These are phyloP conservation scores for Mangifera indica DNA, from an alignment of 345 rosid species.

Conservation along the genomic window DNA sequence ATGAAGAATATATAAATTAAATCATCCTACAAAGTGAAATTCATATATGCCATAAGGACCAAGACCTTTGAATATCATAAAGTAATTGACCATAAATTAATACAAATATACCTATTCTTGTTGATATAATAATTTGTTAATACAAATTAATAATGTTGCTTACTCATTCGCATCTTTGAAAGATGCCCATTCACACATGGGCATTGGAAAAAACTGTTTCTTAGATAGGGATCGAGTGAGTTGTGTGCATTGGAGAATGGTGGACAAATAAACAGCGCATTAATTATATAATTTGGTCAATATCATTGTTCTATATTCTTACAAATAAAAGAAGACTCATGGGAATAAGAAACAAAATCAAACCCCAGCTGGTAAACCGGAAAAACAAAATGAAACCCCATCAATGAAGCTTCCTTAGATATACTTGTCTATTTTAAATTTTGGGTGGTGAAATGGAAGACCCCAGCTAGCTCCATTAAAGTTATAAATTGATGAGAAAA, in stretches of 20 bases:
- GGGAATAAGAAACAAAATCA: too few relatives aligned
- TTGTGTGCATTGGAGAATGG: constrained; percentile 1
- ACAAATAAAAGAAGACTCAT: constrained; percentile 12
- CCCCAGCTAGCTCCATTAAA: too few relatives aligned
- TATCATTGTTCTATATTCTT: not conserved
- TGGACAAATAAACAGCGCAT: not conserved
- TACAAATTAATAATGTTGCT: not conserved
- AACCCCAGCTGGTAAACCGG: too few relatives aligned
- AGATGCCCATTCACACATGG: constrained; percentile 15
- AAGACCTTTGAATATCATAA: too few relatives aligned
- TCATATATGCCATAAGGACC: constrained; percentile 10
- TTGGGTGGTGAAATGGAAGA: too few relatives aligned
- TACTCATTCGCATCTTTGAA: constrained; percentile 22
- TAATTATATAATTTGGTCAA: not conserved
- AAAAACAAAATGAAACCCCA: not conserved
- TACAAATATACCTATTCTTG: too few relatives aligned
- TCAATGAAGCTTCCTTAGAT: constrained; percentile 13
- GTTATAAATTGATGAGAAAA: not conserved
- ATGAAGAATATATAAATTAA: not conserved
- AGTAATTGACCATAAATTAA: too few relatives aligned
- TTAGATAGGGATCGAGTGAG: not conserved
- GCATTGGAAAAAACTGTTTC: not conserved
- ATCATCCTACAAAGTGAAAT: constrained; percentile 9
- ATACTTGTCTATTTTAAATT: too few relatives aligned
- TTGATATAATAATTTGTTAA: too few relatives aligned